Conservation (phyloP, 208 protist species). For the Phytomonas serpens region DNA sequence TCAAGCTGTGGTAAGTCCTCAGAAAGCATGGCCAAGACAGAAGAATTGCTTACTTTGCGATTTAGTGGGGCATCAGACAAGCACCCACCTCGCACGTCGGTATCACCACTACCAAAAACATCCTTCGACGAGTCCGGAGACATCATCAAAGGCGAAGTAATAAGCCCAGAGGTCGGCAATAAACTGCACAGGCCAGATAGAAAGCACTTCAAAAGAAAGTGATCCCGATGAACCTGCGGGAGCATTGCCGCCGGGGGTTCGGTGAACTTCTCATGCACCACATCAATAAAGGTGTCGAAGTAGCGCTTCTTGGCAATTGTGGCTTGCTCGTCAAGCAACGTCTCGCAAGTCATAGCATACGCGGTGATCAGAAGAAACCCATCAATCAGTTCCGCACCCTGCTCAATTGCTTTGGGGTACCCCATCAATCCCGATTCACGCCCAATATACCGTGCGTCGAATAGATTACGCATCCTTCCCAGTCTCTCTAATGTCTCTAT, state of each 20-base stretch:
- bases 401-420: slow-evolving; percentile 40
- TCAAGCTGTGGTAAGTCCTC: neutral
- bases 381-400: slow-evolving; percentile 43
- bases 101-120: neutral
- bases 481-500: slow-evolving; percentile 35
- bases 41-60: neutral
- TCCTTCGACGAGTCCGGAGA: neutral
- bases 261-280: slow-evolving; percentile 67
- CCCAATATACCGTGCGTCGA: slow-evolving; percentile 26
- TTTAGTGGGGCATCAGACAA: neutral
- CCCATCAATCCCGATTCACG: slow-evolving; percentile 15
- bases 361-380: slow-evolving; percentile 52
- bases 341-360: slow-evolving; percentile 44
- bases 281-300: slow-evolving; percentile 47
- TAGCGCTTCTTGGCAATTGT: slow-evolving; percentile 17
- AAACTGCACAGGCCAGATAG: slow-evolving; percentile 40
- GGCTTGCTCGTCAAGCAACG: slow-evolving; percentile 28
- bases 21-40: neutral
- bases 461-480: slow-evolving; percentile 37
- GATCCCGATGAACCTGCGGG: slow-evolving; percentile 15
- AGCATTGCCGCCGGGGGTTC: slow-evolving; percentile 17
- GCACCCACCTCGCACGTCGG: neutral
- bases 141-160: neutral
- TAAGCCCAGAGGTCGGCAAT: slow-evolving; percentile 27
- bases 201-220: slow-evolving; percentile 59